These are phyloP conservation scores for Orbilia javanica DNA, from an alignment of 2,329 filamentous ascomycete genomes.

Conservation along the genomic window DNA sequence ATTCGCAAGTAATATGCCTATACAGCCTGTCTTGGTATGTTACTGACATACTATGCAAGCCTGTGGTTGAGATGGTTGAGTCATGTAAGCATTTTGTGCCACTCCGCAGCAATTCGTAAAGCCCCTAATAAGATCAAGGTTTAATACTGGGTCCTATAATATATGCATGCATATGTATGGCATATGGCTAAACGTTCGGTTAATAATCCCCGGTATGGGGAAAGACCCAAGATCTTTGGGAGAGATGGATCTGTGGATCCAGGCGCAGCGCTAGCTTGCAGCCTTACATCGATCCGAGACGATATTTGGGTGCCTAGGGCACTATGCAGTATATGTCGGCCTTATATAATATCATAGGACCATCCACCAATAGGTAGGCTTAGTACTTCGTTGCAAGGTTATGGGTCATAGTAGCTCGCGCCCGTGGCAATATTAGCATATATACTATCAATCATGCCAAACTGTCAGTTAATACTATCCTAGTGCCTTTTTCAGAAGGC, in stretches of 20 bases:
- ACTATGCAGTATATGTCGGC: neutral
- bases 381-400: neutral
- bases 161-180: neutral
- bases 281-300: neutral
- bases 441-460: neutral
- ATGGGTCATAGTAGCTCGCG: neutral
- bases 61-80: neutral
- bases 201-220: neutral
- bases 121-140: neutral
- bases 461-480: neutral
- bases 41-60: neutral
- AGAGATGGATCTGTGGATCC: neutral
- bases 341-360: neutral
- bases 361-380: neutral
- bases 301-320: neutral
- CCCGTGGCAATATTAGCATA: neutral
- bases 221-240: neutral
- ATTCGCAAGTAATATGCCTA: neutral
- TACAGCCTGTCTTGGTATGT: no score
- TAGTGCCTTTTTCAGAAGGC: neutral
- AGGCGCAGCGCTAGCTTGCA: conserved; percentile 3
- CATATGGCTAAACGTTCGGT: neutral
- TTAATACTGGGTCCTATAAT: neutral
- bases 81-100: neutral
- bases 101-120: neutral